These are phyloP conservation scores for Grosmannia serpens DNA, from an alignment of 2,329 filamentous ascomycete genomes.

Conservation along the genomic window DNA sequence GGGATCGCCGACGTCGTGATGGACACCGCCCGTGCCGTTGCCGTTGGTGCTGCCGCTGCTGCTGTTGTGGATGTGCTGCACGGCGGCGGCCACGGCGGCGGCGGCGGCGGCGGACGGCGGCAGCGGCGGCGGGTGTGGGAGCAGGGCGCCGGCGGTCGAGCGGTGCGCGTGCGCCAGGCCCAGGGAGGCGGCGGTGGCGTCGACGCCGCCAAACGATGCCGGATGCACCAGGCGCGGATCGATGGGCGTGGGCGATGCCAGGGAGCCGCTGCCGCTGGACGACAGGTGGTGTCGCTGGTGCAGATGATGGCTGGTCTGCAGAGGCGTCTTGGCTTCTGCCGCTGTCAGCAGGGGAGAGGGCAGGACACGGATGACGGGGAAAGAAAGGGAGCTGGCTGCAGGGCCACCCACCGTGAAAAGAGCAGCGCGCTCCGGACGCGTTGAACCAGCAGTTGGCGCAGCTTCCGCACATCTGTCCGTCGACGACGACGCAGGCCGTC, in stretches of 20 bases:
- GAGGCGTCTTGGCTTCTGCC: constrained; percentile 9
- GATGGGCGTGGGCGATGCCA: background rate
- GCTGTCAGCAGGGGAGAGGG: background rate
- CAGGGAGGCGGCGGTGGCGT: background rate
- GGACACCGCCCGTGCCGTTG: background rate
- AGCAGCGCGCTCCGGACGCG: constrained; percentile 46
- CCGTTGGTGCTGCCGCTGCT: background rate
- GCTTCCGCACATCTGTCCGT: constrained; percentile 49
- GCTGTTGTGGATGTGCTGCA: background rate
- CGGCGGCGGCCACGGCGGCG: constrained; percentile 8
- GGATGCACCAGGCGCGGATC: constrained; percentile 5
- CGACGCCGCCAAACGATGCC: background rate
- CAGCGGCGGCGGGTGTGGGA: background rate
- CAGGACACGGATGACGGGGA: background rate
- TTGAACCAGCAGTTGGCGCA: constrained; percentile 56
- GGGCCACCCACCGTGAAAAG: constrained; percentile 42
- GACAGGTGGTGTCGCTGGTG: constrained; percentile 17
- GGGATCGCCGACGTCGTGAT: background rate
- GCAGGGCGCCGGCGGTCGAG: background rate
- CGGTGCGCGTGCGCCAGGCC: background rate
- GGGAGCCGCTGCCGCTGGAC: constrained; percentile 5
- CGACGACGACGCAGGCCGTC: constrained; percentile 46
- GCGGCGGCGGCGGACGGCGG: constrained; percentile 8
- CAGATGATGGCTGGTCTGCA: constrained; percentile 32
- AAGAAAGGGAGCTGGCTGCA: background rate